Conservation (phyloP, 2,329 filamentous ascomycete species). For the Xylaria sp. region DNA sequence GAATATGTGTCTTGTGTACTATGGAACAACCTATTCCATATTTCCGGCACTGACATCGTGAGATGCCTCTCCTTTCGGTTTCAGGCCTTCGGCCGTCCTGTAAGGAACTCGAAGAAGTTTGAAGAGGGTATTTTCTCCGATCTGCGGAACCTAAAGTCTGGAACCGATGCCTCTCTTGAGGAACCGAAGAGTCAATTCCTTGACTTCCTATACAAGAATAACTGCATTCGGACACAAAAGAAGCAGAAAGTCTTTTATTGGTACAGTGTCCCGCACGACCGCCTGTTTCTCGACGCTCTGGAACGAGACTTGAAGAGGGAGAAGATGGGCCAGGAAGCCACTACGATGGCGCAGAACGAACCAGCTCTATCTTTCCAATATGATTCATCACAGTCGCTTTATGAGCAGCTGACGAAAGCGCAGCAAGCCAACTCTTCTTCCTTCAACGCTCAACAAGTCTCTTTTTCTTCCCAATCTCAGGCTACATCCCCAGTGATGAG, state of each 20-base stretch:
- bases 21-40: constrained; percentile 99
- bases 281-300: constrained; percentile 95
- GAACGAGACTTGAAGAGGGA: constrained; percentile 98
- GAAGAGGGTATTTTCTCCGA: constrained; percentile 99
- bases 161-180: constrained; percentile 96
- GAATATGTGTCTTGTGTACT: constrained; percentile 99
- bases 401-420: constrained; percentile 98
- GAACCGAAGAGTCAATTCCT: constrained; percentile 99
- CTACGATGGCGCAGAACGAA: constrained; percentile 93
- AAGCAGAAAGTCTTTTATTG: constrained; percentile 99
- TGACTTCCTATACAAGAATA: constrained; percentile 99
- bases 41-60: constrained; percentile 98
- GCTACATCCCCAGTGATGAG: constrained; percentile 90
- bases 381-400: constrained; percentile 98
- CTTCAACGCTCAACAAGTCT: constrained; percentile 81
- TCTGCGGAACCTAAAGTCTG: constrained; percentile 96
- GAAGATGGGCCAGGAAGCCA: constrained; percentile 99
- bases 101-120: constrained; percentile 99
- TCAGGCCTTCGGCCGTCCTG: constrained; percentile 96
- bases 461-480: constrained; percentile 78
- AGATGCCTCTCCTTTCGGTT: constrained; percentile 98
- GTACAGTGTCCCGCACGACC: constrained; percentile 99
- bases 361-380: constrained; percentile 98
- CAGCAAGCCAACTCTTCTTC: constrained; percentile 99
- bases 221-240: constrained; percentile 99